Conservation (phyloP, 208 protist species). For the Trypanosoma theileri region DNA sequence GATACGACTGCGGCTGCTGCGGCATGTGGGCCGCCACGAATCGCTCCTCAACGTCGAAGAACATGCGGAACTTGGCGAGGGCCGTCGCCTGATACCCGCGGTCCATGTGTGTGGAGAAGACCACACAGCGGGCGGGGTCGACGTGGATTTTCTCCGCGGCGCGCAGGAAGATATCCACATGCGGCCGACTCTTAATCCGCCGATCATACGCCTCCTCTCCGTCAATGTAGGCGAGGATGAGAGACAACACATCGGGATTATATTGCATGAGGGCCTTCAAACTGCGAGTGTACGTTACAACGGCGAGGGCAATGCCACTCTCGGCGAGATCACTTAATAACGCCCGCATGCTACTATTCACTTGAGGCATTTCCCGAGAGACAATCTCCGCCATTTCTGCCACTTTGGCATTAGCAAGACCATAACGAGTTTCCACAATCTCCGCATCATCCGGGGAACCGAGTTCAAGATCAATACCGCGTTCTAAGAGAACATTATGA, state of each 20-base stretch:
- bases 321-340: constrained; percentile 58
- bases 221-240: constrained; percentile 81
- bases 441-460: constrained; percentile 85
- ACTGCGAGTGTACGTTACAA: constrained; percentile 83
- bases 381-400: constrained; percentile 85
- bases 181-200: constrained; percentile 72
- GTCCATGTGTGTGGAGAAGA: constrained; percentile 81
- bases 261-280: constrained; percentile 61
- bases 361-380: constrained; percentile 38
- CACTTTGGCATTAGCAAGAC: constrained; percentile 87
- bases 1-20: constrained; percentile 35
- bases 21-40: constrained; percentile 68
- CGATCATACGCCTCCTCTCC: constrained; percentile 85
- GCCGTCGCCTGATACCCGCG: constrained; percentile 63
- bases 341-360: constrained; percentile 56
- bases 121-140: constrained; percentile 62
- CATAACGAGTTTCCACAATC: constrained; percentile 89
- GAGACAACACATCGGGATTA: constrained; percentile 52
- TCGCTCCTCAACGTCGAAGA: constrained; percentile 85
- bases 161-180: constrained; percentile 74
- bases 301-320: constrained; percentile 62
- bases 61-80: constrained; percentile 81
- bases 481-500: constrained; percentile 70
- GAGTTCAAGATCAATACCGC: constrained; percentile 76
- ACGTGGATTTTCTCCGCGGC: constrained; percentile 89